phyloP scores from a whole-genome alignment of 2,329 filamentous ascomycete genomes.

The Fusarium coffeatum region DNA sequence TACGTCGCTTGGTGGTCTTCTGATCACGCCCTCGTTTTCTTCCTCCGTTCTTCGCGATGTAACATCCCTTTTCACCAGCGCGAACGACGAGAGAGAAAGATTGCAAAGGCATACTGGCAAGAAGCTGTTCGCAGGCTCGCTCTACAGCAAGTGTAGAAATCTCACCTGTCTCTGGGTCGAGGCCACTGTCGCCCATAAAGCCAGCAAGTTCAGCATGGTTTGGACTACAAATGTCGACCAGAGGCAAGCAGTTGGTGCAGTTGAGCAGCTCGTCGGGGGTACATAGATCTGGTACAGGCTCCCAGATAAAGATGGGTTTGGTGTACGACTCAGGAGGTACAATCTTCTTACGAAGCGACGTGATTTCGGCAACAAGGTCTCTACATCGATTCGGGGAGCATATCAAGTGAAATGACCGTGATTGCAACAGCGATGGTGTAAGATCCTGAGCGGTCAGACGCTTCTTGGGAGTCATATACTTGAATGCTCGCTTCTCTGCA shows the following conservation, averaged over 20 bases:
- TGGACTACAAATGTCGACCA: conserved; percentile 75
- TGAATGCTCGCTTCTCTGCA: conserved; percentile 79
- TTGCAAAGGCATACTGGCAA: conserved; percentile 72
- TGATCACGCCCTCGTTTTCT: conserved; percentile 55
- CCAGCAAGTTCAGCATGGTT: conserved; percentile 91
- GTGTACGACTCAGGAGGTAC: conserved; percentile 52
- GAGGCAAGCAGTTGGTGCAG: conserved; percentile 70
- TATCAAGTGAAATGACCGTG: conserved; percentile 87
- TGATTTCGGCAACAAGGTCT: conserved; percentile 78
- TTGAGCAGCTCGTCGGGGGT: conserved; percentile 74
- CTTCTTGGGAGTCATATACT: conserved; percentile 87
- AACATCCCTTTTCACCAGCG: conserved; percentile 78
- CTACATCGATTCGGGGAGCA: conserved; percentile 84
- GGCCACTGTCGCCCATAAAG: conserved; percentile 76
- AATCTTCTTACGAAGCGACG: conserved; percentile 63
- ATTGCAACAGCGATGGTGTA: conserved; percentile 71
- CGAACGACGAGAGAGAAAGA: conserved; percentile 76
- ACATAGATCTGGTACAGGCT: conserved; percentile 92
- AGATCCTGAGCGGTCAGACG: conserved; percentile 81
- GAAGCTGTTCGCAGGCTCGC: conserved; percentile 70
- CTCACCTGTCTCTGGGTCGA: conserved; percentile 66
- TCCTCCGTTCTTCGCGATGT: conserved; percentile 68
- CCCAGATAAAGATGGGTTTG: conserved; percentile 87
- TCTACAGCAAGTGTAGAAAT: conserved; percentile 66
- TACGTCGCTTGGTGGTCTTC: conserved; percentile 50